phyloP scores from a whole-genome alignment of 2,329 filamentous ascomycete species.

The Nemania serpens region DNA sequence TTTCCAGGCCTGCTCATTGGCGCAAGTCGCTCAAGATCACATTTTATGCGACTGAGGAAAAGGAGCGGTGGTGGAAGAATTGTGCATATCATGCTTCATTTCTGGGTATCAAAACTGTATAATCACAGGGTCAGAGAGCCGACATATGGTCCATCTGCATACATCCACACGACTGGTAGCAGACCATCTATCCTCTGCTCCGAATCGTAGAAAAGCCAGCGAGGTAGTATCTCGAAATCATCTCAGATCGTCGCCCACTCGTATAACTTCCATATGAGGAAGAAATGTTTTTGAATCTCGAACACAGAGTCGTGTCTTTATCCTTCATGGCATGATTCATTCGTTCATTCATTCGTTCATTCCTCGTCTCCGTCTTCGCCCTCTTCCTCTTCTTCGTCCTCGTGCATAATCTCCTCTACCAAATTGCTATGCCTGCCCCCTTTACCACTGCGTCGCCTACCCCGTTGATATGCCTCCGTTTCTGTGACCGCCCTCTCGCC shows the following conservation, averaged over 20 bases:
- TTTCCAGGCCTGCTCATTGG: too few relatives aligned
- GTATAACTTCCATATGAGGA: not conserved
- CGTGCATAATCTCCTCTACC: slow-evolving; percentile 42
- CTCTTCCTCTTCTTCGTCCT: slow-evolving; percentile 37
- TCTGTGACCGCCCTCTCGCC: slow-evolving; percentile 62
- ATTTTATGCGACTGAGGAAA: not conserved
- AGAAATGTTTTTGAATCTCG: too few relatives aligned
- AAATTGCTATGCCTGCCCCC: slow-evolving; percentile 43
- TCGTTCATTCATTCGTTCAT: slow-evolving; percentile 8
- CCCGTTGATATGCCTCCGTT: slow-evolving; percentile 55
- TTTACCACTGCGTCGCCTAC: slow-evolving; percentile 45
- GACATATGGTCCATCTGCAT: not conserved
- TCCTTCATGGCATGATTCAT: not conserved
- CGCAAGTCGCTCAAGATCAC: too few relatives aligned
- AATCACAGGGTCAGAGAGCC: not conserved
- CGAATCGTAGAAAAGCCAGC: not conserved
- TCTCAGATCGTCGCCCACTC: not conserved
- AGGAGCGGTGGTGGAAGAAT: not conserved
- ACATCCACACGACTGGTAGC: too few relatives aligned
- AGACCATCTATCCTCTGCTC: not conserved
- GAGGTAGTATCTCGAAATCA: not conserved
- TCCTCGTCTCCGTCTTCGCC: slow-evolving; percentile 40
- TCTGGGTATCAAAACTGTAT: slow-evolving; percentile 16
- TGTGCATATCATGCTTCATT: not conserved
- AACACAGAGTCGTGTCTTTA: too few relatives aligned